Evolutionary conservation across 257 asterid genomes (phyloP).

Genomic region (Gentiana straminea): DNA sequence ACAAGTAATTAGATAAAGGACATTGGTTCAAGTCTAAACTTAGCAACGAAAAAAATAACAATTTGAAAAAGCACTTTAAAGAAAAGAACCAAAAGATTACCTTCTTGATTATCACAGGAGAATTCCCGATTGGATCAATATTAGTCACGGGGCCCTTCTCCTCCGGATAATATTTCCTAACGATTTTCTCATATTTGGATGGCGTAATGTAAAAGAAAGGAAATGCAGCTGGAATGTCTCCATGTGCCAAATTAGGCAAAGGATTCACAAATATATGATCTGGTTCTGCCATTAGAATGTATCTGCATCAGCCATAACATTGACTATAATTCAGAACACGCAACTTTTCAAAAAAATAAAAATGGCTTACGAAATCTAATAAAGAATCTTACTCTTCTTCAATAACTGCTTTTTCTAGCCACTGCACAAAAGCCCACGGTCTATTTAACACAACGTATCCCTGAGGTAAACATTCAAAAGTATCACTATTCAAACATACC

Average conservation of each 20-base stretch:
- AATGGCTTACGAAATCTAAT: slow-evolving; percentile 17
- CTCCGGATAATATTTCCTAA: slow-evolving; percentile 79
- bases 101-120: slow-evolving; percentile 94
- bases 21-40: too few species aligned
- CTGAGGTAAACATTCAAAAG: slow-evolving; percentile 32
- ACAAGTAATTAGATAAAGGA: too few species aligned
- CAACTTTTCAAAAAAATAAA: slow-evolving; percentile 6
- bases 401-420: slow-evolving; percentile 88
- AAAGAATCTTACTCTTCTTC: slow-evolving; percentile 79
- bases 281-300: slow-evolving; percentile 98
- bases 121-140: slow-evolving; percentile 93
- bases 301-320: slow-evolving; percentile 51
- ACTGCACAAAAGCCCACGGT: slow-evolving; percentile 99
- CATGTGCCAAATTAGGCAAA: slow-evolving; percentile 84
- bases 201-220: slow-evolving; percentile 95
- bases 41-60: too few species aligned
- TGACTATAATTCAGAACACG: slow-evolving; percentile 22
- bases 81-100: slow-evolving; percentile 13
- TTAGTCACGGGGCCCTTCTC: slow-evolving; percentile 80
- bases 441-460: slow-evolving; percentile 91
- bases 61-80: too few species aligned
- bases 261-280: slow-evolving; percentile 88
- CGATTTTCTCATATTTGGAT: slow-evolving; percentile 45
- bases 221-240: slow-evolving; percentile 78
- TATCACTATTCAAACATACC: background rate